A percentile compares a stretch with the other conserved stretches of the same genome.
These are phyloP conservation scores for Chlorella sp. DNA, from an alignment of 139 green algal species.

Conservation along the genomic window DNA sequence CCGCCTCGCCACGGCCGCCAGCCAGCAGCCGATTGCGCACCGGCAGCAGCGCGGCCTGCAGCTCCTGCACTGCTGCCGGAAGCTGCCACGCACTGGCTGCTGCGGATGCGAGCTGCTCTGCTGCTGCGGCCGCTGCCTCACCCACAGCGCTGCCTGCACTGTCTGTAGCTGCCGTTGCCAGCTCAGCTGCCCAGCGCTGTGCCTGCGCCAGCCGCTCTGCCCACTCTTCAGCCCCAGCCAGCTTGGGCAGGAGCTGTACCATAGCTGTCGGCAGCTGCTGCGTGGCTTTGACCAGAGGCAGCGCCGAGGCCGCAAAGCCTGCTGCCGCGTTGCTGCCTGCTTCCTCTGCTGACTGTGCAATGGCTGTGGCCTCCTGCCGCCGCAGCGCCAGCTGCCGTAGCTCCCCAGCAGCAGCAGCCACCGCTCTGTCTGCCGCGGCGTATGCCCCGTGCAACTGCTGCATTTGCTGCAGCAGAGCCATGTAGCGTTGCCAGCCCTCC, in stretches of 20 bases:
- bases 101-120: background rate
- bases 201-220: conserved; percentile 28
- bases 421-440: background rate
- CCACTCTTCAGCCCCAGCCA: background rate
- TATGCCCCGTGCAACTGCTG: conserved; percentile 8
- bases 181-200: background rate
- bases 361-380: background rate
- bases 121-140: conserved; percentile 26
- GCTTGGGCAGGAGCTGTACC: conserved; percentile 12
- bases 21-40: conserved; percentile 7
- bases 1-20: conserved; percentile 20
- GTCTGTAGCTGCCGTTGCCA: conserved; percentile 25
- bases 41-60: conserved; percentile 21
- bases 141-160: background rate
- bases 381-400: conserved; percentile 11
- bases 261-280: conserved; percentile 26
- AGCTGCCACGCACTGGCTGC: background rate
- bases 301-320: conserved; percentile 10
- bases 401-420: background rate
- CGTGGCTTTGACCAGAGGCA: conserved; percentile 32
- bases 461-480: conserved; percentile 13
- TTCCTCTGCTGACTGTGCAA: conserved; percentile 5
- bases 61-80: background rate
- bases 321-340: background rate
- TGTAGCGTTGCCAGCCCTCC: conserved; percentile 23